Conservation (phyloP, 2,329 filamentous ascomycete species). For the Hypocreales sp. region DNA sequence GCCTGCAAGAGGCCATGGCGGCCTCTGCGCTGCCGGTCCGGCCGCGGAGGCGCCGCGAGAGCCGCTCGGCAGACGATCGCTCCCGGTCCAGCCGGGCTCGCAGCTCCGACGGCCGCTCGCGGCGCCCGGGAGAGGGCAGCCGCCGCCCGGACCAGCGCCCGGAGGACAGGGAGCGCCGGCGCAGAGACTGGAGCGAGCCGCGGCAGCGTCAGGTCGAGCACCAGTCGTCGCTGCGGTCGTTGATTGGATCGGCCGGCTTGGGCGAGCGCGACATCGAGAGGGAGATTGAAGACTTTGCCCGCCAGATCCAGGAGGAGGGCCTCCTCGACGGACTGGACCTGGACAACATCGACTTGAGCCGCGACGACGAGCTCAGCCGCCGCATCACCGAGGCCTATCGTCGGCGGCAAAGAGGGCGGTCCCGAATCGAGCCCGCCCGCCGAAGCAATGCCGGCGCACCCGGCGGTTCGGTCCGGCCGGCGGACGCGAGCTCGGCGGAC, state of each 20-base stretch:
- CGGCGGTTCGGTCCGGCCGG: conserved; percentile 19
- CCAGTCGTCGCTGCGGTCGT: conserved; percentile 72
- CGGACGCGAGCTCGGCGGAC: conserved; percentile 9
- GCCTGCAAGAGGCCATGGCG: conserved; percentile 51
- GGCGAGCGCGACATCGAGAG: conserved; percentile 68
- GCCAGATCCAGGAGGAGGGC: conserved; percentile 79
- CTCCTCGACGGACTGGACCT: conserved; percentile 78
- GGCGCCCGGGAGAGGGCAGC: conserved; percentile 8
- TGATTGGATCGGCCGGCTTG: conserved; percentile 67
- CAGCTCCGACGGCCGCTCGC: conserved; percentile 15
- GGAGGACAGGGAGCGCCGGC: conserved; percentile 15
- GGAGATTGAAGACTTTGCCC: conserved; percentile 79
- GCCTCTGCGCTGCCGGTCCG: conserved; percentile 18
- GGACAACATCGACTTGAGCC: conserved; percentile 67
- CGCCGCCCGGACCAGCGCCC: conserved; percentile 19
- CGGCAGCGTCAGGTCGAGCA: conserved; percentile 58
- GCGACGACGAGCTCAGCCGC: conserved; percentile 82
- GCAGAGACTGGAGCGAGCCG: conserved; percentile 27
- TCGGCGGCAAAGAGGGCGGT: conserved; percentile 51
- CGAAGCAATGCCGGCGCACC: conserved; percentile 22
- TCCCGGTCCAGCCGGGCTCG: conserved; percentile 15
- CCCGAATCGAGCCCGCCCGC: conserved; percentile 30
- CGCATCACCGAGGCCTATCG: conserved; percentile 82
- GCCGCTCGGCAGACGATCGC: conserved; percentile 17
- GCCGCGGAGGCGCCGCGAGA: conserved; percentile 15